Evolutionary conservation across 805 yeast genomes (phyloP), one percentile per base, ranked within the genome.

Genomic region (Kurtzmaniella fragi): DNA sequence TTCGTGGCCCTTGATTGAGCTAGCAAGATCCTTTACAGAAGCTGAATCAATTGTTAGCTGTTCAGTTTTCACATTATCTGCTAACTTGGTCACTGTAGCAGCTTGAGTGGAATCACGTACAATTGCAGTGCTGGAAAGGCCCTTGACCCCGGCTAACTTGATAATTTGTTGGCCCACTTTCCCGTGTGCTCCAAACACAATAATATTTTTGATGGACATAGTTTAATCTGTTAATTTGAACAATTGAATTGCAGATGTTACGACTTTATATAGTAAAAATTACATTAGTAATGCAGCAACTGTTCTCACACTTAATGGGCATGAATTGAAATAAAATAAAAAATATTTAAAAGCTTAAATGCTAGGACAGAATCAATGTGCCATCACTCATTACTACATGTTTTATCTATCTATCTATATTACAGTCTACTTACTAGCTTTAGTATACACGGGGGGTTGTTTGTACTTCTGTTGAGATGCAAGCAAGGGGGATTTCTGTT

Each of bases 111-210:
- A 47, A 38, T 59, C 64, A 40, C 85, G 61, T 28, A 77, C 68
- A 62, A 57, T 36, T 67, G 77, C 48, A 44, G 69, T 48, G 53
- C 72, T 46, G 53, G 61, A 41, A 31, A 32, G 32, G 36, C 43
- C 14, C 48, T 49, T 17, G 41, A 45, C 14, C 51, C 59, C 17
- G 65, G 59, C 44, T 32, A 65, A 54, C n/a, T 56, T 42, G 10
- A 77, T 52, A 10, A 80, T 47, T 1, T 58, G 50, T 41, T 73
- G 68, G 30, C 80, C 86, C n/a, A 80, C 69, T 42, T 71, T 71
- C 27, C 85, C 85, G 52, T 77, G 77, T 15, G 83, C 82, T 30
- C 86, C 86, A 39, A 80, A 57, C 15, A 80, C 53, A 28, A 50
- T 37, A 3, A 48, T 28, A 10, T 41, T 47, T 23, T 38, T 45